Evolutionary conservation across 169 alveolate genomes (phyloP), one percentile per base, ranked within the genome.

Genomic region (Plasmodium falciparum): DNA sequence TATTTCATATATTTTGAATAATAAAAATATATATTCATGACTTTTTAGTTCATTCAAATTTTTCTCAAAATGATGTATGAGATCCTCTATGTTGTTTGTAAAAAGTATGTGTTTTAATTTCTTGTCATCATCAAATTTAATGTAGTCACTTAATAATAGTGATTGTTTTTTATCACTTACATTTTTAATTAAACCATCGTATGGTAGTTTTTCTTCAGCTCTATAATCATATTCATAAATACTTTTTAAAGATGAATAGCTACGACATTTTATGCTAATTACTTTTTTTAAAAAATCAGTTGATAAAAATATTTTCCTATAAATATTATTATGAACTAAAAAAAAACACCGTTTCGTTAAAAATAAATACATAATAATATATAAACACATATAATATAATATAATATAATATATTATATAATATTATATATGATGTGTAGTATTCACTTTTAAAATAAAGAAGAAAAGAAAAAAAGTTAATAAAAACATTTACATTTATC

Each of bases 1-100:
- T 69, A 83, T 67, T 83, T 83, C 91, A 70, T 83, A 83, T 50
- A 83, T 69, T 83, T 83, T 83, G 45, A 83, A 83, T 58, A 83
- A 45, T 50, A 83, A 67, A 70, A 54, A 69, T 47, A 83, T 49
- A 69, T 69, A 59, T 52, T 83, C 91, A 58, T 83, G 54, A 39
- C 71, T 83, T 83, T 83, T 83, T 70, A 83, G 17, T 56, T 83
- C 74, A 54, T 69, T 83, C 22, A 70, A 45, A 59, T 83, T 39
- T 13, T 69, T 67, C 43, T 67, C 91, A 54, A 83, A 83, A 24
- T 47, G 59, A 33, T 24, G 15, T 39, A 69, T 67, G 24, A 83
- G 17, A 17, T 83, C 91, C 15, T 70, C 85, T 54, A 83, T 70
- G 24, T 22, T 69, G 39, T 83, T 58, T 33, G 52, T 56, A 67